These are phyloP conservation scores for Plasmodium chabaudi DNA, from an alignment of 169 alveolate species.

Conservation along the genomic window DNA sequence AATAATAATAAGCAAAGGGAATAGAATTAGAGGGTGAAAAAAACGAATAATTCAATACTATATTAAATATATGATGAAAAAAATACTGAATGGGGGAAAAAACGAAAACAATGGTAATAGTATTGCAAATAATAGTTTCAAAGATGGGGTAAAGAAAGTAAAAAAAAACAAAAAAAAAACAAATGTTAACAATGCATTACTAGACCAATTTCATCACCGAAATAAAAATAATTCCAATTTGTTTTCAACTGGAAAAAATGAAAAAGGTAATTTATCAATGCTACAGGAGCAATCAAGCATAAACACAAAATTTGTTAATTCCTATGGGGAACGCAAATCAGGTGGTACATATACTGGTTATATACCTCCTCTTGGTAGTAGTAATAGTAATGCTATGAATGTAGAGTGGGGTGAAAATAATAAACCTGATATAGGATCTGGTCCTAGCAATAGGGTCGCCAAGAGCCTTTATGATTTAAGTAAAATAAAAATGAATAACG, in stretches of 20 bases:
- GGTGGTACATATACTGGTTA: not conserved
- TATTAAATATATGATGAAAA: constrained; percentile 30
- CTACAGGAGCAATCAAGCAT: not conserved
- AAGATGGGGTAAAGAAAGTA: constrained; percentile 10
- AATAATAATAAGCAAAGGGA: not conserved
- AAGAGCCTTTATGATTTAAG: constrained; percentile 3
- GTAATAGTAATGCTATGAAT: not conserved
- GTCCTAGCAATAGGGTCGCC: not conserved
- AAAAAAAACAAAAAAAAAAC: constrained; percentile 16
- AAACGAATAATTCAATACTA: constrained; percentile 3
- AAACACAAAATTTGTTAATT: not conserved
- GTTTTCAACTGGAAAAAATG: not conserved
- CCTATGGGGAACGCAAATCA: not conserved
- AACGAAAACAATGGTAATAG: constrained; percentile 21
- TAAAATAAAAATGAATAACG: constrained; percentile 2
- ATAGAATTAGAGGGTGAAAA: not conserved
- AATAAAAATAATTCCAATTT: constrained; percentile 1
- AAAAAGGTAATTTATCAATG: not conserved
- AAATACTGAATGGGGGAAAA: constrained; percentile 34
- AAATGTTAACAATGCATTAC: not conserved
- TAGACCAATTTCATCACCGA: not conserved
- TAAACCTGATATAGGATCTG: not conserved
- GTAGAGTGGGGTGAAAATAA: not conserved
- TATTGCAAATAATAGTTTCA: constrained; percentile 10
- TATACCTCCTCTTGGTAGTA: not conserved